Evolutionary conservation across 2,329 filamentous ascomycete genomes (phyloP).

Genomic region (Colletotrichum endophyticum): DNA sequence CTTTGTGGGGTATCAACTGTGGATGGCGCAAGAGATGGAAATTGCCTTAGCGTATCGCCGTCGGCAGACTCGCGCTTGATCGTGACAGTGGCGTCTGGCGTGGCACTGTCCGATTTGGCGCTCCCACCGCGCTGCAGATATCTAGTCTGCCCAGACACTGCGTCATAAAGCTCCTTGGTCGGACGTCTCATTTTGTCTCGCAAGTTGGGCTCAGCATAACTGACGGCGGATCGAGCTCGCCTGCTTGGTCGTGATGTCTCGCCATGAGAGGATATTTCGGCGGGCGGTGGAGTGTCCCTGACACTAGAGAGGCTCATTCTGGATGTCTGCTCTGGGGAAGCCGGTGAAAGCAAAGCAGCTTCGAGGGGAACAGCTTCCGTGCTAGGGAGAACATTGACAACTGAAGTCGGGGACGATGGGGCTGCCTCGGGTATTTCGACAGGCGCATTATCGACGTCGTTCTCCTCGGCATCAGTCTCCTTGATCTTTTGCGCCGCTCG

Average conservation of each 20-base stretch:
- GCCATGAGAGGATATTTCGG: conserved; percentile 58
- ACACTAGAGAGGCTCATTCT: conserved; percentile 40
- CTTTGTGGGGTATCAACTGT: neutral
- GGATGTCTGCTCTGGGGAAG: conserved; percentile 52
- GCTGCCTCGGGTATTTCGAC: neutral
- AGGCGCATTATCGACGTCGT: neutral
- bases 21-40: conserved; percentile 21
- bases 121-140: conserved; percentile 30
- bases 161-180: conserved; percentile 77
- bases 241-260: conserved; percentile 69
- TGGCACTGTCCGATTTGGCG: conserved; percentile 44
- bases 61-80: conserved; percentile 38
- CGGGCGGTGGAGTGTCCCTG: conserved; percentile 64
- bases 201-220: conserved; percentile 83
- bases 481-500: conserved; percentile 32
- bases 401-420: conserved; percentile 1
- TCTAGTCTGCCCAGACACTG: conserved; percentile 70
- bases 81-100: conserved; percentile 28
- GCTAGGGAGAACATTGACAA: conserved; percentile 16
- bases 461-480: conserved; percentile 20
- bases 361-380: conserved; percentile 41
- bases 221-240: conserved; percentile 71
- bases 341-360: conserved; percentile 47
- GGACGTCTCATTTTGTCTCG: conserved; percentile 85
- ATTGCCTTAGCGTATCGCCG: conserved; percentile 34